Percentiles rank a stretch among this genome's conserved stretches.
phyloP scores from a whole-genome alignment of 192 early-diverging fungal genomes.

The Umbelopsis vinacea region DNA sequence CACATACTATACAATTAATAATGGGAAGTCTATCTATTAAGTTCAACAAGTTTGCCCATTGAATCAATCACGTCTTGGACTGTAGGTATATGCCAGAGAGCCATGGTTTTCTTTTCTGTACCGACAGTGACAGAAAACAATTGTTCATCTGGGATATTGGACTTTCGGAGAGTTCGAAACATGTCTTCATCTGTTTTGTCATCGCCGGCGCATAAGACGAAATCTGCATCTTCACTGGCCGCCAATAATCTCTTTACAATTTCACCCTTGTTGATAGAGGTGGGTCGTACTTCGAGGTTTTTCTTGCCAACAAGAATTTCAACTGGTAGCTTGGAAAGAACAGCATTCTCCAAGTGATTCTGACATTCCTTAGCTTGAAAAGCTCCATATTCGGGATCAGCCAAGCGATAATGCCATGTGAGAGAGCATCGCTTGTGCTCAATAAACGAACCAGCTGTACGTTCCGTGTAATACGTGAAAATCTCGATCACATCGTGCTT shows the following conservation, averaged over 20 bases:
- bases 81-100: slow-evolving; percentile 79
- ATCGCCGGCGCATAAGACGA: slow-evolving; percentile 95
- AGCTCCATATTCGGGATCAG: slow-evolving; percentile 92
- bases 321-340: slow-evolving; percentile 92
- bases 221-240: slow-evolving; percentile 72
- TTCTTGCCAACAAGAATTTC: slow-evolving; percentile 97
- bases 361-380: slow-evolving; percentile 99
- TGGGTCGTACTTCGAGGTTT: slow-evolving; percentile 94
- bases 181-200: slow-evolving; percentile 99
- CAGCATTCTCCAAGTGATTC: slow-evolving; percentile 90
- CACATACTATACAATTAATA: no score
- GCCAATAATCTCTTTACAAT: slow-evolving; percentile 87
- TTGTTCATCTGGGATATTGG: slow-evolving; percentile 19
- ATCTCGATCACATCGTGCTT: slow-evolving; percentile 92
- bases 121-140: slow-evolving; percentile 83
- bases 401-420: slow-evolving; percentile 96
- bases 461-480: slow-evolving; percentile 93
- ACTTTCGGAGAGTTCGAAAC: slow-evolving; percentile 59
- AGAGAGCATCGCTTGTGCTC: slow-evolving; percentile 92
- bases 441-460: slow-evolving; percentile 92
- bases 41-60: slow-evolving; percentile 19
- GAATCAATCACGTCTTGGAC: slow-evolving; percentile 68
- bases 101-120: slow-evolving; percentile 83
- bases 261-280: slow-evolving; percentile 94
- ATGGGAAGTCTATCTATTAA: neutral